Base-by-base conservation (phyloP, 2,329 filamentous ascomycete genomes). In the Talaromyces piceae region DNA sequence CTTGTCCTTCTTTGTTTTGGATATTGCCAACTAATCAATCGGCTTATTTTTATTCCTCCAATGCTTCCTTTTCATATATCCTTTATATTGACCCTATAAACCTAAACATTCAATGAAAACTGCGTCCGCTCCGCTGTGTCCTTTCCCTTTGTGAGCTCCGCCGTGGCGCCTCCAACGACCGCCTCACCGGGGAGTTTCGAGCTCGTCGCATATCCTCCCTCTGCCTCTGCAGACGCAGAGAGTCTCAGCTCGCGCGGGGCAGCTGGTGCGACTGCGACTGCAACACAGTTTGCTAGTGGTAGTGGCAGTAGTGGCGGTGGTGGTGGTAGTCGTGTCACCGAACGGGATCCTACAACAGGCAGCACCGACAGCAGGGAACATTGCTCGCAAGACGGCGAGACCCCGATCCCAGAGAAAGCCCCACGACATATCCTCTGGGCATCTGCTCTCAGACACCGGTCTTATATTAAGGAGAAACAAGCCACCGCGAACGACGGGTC, bases 371-470 rank as follows among this genome's bases (percentile, higher is more conserved):
- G 7, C 28, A 25, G 23, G 39, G 23, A 25, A 23, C 22, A 12
- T 45, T n/a, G 5, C 11, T 18, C 20, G 26, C 9, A n/a, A 5
- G 16, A 6, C 5, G 12, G 9, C 9, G 22, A 20, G 2, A 28
- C 4, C 2, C 25, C n/a, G 9, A 13, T 46, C 13, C 43, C 11
- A 6, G 3, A 11, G 22, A 46, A 26, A 49, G 43, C 13, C 39
- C 23, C 6, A 47, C 55, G 53, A 51, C 56, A 68, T 47, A 56
- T 57, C 45, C 63, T 62, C 55, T 70, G 67, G 67, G 56, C 57
- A 16, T 60, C 68, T 57, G 66, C 66, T 50, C 61, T 69, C 54
- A 37, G 12, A 61, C 54, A 50, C 58, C 53, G 41, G 60, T 58
- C 56, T 55, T 16, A 51, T 39, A 51, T 52, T 52, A 37, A 37